A percentile compares a stretch with the other conserved stretches of the same genome.
These are phyloP conservation scores for Carnegiea gigantea DNA, from an alignment of 179 eudicot species.

Conservation along the genomic window DNA sequence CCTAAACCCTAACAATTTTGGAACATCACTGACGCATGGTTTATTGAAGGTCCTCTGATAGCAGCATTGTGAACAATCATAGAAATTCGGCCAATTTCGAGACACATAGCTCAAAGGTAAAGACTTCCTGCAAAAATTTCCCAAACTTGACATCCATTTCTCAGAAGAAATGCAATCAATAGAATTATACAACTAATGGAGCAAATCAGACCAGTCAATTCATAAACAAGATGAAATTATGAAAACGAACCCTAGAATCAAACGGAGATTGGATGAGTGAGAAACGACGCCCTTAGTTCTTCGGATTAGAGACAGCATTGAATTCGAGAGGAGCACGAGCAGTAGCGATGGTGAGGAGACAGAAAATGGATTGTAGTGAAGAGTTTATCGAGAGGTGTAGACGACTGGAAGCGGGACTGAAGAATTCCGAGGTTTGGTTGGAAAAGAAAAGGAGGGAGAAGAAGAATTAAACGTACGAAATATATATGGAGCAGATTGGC, in stretches of 20 bases:
- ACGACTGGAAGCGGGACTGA: no score
- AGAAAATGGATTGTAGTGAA: neutral
- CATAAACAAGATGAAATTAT: neutral
- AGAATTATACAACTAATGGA: neutral
- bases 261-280: slow-evolving; percentile 2
- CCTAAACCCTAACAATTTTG: slow-evolving; percentile 35
- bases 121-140: slow-evolving; percentile 17
- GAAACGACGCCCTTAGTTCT: neutral
- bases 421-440: no score
- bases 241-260: slow-evolving; percentile 15
- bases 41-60: neutral
- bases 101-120: neutral
- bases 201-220: neutral
- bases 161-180: neutral
- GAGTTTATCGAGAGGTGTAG: no score
- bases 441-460: no score
- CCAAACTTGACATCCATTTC: neutral
- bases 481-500: neutral
- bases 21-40: neutral
- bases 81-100: slow-evolving; percentile 4
- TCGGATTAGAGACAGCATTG: slow-evolving; percentile 6
- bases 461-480: no score
- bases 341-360: neutral
- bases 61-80: slow-evolving; percentile 4
- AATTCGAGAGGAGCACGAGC: neutral